Evolutionary conservation across 495 filamentous ascomycete species (phyloP), one percentile per base, ranked within the genome.

Genomic region (Collariella sp.): DNA sequence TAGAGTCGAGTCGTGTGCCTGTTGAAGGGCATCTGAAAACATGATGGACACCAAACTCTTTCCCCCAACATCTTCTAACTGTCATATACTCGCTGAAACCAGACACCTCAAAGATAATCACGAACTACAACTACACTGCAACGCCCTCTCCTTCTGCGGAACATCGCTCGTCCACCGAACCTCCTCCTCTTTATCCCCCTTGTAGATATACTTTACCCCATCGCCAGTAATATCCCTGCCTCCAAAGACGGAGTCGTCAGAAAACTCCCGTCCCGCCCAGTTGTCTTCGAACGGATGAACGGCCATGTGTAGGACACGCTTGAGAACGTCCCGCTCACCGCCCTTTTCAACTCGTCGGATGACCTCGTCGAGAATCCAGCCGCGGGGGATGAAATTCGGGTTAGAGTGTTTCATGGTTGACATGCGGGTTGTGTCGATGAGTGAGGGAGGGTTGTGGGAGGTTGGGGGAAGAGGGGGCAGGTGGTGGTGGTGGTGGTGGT

Each of bases 331-430:
- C 46, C 88, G 76, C 58, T 97, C 90, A 16, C 86, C 84, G 23
- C 83, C 79, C 62, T 86, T 84, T 69, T 97, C 91, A 3, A 96
- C 91, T 13, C 86, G 76, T 34, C 83, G 78, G 57, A 98, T 96
- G 6, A 97, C 59, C 69, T 97, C 93, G 68, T 97, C 91, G 7
- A 98, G 74, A 47, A 98, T 81, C 93, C 94, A 98, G 19, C 82
- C 81, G 31, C 89, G 76, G 0, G 94, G 89, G 1, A 95, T 70
- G 59, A 97, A 97, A 66, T 86, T 95, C 19, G 93, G 93, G 62
- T 97, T 98, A 5, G 89, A 83, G 7, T 69, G 72, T 70, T 84
- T 88, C 93, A 97, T 98, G 19, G 71, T 78, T 1, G 49, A 62
- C 57, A 83, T 78, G 42, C 93, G 71, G 52, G 84, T 80, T 24